Evolutionary conservation across 768 basidiomycete species (phyloP).

Genomic region (Pilatotrama ljubarskyi): DNA sequence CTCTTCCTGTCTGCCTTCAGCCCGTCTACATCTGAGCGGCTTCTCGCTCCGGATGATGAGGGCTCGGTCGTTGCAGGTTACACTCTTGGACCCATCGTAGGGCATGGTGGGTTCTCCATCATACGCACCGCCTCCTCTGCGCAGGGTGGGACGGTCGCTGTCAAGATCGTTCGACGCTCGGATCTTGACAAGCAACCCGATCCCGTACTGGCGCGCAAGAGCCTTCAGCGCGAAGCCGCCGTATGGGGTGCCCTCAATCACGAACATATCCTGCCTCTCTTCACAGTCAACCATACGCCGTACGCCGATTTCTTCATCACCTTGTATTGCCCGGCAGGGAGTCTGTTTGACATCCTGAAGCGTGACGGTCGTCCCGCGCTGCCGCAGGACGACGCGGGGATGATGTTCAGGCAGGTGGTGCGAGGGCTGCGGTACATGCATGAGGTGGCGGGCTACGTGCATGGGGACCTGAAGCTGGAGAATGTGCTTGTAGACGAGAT

Average conservation of each 20-base stretch:
- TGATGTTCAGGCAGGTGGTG: conserved; percentile 86
- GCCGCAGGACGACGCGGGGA: conserved; percentile 75
- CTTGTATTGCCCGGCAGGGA: conserved; percentile 80
- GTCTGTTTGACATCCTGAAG: conserved; percentile 80
- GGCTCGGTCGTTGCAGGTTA: conserved; percentile 72
- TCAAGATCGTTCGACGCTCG: conserved; percentile 75
- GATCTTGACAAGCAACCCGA: conserved; percentile 55
- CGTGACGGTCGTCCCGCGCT: conserved; percentile 67
- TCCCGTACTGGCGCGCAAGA: conserved; percentile 48
- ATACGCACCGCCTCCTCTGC: conserved; percentile 69
- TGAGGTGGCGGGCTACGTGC: conserved; percentile 72
- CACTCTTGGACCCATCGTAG: conserved; percentile 72
- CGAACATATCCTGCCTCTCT: conserved; percentile 85
- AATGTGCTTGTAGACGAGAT: conserved; percentile 92
- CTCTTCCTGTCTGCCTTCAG: conserved; percentile 71
- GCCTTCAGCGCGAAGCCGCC: conserved; percentile 66
- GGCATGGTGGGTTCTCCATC: conserved; percentile 79
- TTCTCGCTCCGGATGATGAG: conserved; percentile 56
- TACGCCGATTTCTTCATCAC: conserved; percentile 82
- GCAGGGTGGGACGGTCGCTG: conserved; percentile 66
- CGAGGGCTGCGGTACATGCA: conserved; percentile 83
- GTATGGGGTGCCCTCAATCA: conserved; percentile 79
- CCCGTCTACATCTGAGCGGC: conserved; percentile 30
- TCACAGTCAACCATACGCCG: conserved; percentile 56
- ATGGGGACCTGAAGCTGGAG: conserved; percentile 96